Base-by-base conservation (phyloP, 2,329 filamentous ascomycete genomes). In the Colletotrichum falcatum region DNA sequence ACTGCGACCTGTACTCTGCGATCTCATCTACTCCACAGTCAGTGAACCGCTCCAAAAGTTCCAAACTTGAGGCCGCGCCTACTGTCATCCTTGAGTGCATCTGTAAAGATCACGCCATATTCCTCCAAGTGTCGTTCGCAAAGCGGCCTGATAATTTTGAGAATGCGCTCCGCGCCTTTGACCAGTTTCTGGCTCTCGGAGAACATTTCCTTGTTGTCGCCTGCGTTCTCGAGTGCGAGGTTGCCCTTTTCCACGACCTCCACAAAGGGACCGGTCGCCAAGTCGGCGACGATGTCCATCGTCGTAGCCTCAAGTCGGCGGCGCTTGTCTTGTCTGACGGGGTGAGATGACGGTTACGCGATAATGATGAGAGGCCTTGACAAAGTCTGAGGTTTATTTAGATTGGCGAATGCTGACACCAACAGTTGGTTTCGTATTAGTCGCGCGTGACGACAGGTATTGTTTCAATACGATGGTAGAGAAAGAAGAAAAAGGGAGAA, bases 71-170 rank as follows among this genome's bases (percentile, higher is more conserved):
- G 14, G 23, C n/a, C n/a, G 3, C 16, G 9, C 82, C 74, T 79
- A 89, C 87, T 85, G 71, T 88, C 85, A 62, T 87, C 86, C 72
- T 85, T 87, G 33, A 89, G 79, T 7, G 84, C 84, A 71, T 84
- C 79, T 26, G 86, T 76, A 73, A 89, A 89, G 70, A 80, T 83
- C 30, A 77, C 73, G 6, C 85, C 84, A 64, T 86, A 88, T 46
- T 87, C 83, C 8, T 84, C 82, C 53, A 83, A 76, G 56, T 84
- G 80, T 64, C 83, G 85, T 70, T 79, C 81, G 75, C 86, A 88
- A 16, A 87, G 76, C 44, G 86, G 85, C 73, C 87, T 85, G 51
- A 89, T 82, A 64, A 79, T 83, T 75, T 85, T 85, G 61, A 87
- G 74, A 1, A 84, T 83, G 64, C 83, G 82, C 66, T 86, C 83